phyloP scores from a whole-genome alignment of 768 basidiomycete genomes.

The Gelatoporia subvermispora region DNA sequence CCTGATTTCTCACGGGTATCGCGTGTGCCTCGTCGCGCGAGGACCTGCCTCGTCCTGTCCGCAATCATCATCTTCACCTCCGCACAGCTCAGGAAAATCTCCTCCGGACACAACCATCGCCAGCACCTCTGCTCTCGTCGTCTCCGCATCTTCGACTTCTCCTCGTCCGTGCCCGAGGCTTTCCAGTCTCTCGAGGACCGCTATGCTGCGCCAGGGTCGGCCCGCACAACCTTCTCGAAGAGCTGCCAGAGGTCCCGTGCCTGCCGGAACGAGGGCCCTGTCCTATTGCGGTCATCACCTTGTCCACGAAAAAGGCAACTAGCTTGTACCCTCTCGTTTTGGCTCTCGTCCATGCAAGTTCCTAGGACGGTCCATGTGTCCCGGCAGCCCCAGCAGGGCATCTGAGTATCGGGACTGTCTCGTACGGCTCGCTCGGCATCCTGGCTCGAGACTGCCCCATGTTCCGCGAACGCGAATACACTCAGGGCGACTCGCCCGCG shows the following conservation, averaged over 20 bases:
- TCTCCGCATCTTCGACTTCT: background rate
- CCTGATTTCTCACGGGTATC: too few species aligned
- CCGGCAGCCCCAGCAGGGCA: too few species aligned
- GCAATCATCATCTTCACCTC: too few species aligned
- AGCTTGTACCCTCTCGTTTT: background rate
- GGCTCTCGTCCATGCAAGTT: background rate
- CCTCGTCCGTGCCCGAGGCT: background rate
- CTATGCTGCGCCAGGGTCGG: background rate
- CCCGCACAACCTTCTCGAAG: background rate
- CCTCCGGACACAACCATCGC: background rate
- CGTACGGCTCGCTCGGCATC: too few species aligned
- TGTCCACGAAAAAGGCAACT: conserved; percentile 2
- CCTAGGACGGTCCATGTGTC: background rate
- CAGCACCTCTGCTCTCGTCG: background rate
- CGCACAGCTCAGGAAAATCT: background rate
- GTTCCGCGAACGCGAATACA: too few species aligned
- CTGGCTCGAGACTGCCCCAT: too few species aligned
- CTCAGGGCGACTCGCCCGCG: too few species aligned
- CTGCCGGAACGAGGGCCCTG: background rate
- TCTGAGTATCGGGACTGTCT: too few species aligned
- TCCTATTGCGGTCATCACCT: background rate
- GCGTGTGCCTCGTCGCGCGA: too few species aligned
- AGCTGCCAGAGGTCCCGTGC: background rate
- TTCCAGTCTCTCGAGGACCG: too few species aligned
- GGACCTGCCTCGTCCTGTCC: too few species aligned